Evolutionary conservation across 768 basidiomycete species (phyloP), one percentile per base, ranked within the genome.

Genomic region (Tulasnella sp.): DNA sequence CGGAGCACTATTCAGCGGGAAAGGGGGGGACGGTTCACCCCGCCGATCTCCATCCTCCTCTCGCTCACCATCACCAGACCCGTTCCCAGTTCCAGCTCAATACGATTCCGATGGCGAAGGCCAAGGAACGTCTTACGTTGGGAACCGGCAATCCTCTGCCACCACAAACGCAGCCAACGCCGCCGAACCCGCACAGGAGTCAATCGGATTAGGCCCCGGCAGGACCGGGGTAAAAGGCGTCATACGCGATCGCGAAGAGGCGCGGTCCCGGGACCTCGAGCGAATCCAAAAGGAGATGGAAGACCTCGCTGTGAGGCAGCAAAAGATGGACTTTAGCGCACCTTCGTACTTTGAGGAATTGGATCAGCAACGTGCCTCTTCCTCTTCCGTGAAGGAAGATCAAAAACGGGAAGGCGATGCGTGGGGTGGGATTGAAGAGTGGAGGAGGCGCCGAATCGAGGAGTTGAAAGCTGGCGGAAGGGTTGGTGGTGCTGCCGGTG

Each of bases 171-270:
- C n/a, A n/a, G n/a, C 39, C 36, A 68, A 71, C 31, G 8, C 68
- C 27, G 31, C 78, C 79, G 79, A 82, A 81, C 16, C 81, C 77
- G 10, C 85, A 85, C 83, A 86, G 73, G 90, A 92, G 77, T 91
- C 91, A 18, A 94, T 95, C 74, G 93, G 94, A 12, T 93, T 95
- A 92, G 93, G 92, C 4, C 93, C 93, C 14, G 94, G 94, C 5
- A 88, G 94, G 38, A 96, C 94, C 7, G 94, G 94, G 31, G 94
- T 95, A 72, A 96, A 96, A 82, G 94, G 94, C 36, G 94, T 96
- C 80, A 93, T 96, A 79, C 89, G 94, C 38, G 94, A 96, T 85
- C 88, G 90, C 40, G 87, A 91, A 79, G 94, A 96, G 83, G 93
- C 93, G 3, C 88, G 86, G 34, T 85, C 78, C 48, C 34, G 79